These are phyloP conservation scores for Backusella morwellensis DNA, from an alignment of 192 early-diverging fungal species.

Conservation along the genomic window DNA sequence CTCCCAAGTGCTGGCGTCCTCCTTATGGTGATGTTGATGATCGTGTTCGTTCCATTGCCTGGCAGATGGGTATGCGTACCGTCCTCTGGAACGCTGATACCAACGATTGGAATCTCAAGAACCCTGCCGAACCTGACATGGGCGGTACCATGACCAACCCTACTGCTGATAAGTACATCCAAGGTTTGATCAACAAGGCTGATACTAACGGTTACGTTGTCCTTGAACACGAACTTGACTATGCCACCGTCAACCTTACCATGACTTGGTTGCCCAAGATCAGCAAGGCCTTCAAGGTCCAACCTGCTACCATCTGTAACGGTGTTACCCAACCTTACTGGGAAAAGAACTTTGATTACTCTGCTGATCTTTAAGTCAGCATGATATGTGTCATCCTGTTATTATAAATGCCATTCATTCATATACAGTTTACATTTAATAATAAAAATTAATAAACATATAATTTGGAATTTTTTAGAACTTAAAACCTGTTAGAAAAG, in stretches of 20 bases:
- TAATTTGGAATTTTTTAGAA: neutral
- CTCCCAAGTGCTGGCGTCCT: constrained; percentile 43
- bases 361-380: constrained; percentile 6
- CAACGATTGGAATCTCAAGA: constrained; percentile 42
- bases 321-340: constrained; percentile 39
- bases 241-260: constrained; percentile 39
- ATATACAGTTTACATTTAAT: neutral
- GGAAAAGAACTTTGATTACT: constrained; percentile 32
- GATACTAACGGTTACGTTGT: constrained; percentile 25
- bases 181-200: constrained; percentile 16
- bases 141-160: constrained; percentile 12
- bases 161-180: constrained; percentile 33
- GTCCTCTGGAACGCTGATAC: constrained; percentile 26
- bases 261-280: constrained; percentile 40
- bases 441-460: constrained; percentile 5
- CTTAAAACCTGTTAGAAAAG: neutral
- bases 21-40: constrained; percentile 50
- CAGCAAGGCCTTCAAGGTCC: constrained; percentile 32
- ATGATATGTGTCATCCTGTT: neutral
- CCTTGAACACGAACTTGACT: constrained; percentile 42
- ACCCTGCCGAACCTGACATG: constrained; percentile 22
- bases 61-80: constrained; percentile 22
- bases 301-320: constrained; percentile 26
- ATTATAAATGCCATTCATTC: neutral
- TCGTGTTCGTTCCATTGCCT: constrained; percentile 38